phyloP scores from a whole-genome alignment of 208 protist genomes.

The Crithidia acanthocephali region DNA sequence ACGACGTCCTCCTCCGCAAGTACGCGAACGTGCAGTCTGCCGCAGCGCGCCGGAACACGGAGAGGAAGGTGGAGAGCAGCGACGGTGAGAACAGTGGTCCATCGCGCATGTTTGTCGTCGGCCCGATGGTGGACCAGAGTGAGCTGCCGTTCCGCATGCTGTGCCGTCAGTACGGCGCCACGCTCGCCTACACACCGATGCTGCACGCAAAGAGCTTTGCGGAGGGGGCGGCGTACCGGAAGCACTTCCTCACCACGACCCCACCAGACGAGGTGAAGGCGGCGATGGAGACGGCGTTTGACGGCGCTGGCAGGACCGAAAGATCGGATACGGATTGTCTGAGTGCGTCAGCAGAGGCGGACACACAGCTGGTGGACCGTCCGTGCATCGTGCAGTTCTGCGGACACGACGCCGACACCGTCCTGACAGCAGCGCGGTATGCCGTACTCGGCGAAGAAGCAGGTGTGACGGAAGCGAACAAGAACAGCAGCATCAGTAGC shows the following conservation, averaged over 20 bases:
- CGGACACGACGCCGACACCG: constrained; percentile 62
- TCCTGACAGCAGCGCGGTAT: constrained; percentile 63
- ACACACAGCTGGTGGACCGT: constrained; percentile 52
- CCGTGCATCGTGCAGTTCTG: constrained; percentile 92
- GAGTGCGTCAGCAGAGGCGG: background rate
- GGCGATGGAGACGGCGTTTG: constrained; percentile 9
- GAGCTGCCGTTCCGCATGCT: constrained; percentile 92
- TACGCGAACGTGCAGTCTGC: constrained; percentile 40
- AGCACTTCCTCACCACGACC: constrained; percentile 58
- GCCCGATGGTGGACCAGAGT: constrained; percentile 94
- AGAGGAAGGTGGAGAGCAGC: background rate
- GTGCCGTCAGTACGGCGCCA: constrained; percentile 81
- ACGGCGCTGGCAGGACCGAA: background rate
- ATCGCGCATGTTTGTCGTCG: constrained; percentile 68
- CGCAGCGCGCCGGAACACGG: constrained; percentile 27
- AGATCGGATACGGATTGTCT: background rate
- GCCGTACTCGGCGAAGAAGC: constrained; percentile 59
- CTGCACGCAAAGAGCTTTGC: constrained; percentile 76
- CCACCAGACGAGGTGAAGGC: constrained; percentile 29
- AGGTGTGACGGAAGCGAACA: background rate
- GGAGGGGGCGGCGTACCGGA: constrained; percentile 58
- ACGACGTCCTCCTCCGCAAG: constrained; percentile 59
- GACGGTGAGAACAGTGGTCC: background rate
- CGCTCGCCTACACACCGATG: constrained; percentile 92
- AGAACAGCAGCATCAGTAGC: background rate